phyloP scores from a whole-genome alignment of 148 eudicot genomes.

The Camellia sinensis region DNA sequence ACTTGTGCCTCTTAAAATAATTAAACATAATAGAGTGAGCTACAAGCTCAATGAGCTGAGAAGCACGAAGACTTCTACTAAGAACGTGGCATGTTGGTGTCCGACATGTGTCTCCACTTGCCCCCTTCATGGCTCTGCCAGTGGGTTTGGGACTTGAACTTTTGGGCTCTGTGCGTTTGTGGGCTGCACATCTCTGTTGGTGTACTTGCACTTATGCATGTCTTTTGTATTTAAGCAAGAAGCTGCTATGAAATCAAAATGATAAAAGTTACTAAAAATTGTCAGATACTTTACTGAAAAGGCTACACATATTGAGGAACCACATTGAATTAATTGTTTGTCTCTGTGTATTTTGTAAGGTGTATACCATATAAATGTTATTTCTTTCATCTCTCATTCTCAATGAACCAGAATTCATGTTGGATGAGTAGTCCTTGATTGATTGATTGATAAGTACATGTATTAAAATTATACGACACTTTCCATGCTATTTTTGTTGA shows the following conservation, averaged over 20 bases:
- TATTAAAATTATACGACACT: not conserved
- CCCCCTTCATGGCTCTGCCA: too few relatives aligned
- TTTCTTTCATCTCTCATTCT: not conserved
- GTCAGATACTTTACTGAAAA: not conserved
- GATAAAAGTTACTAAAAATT: not conserved
- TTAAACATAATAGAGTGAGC: too few relatives aligned
- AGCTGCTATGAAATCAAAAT: not conserved
- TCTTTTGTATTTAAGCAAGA: not conserved
- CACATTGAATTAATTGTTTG: not conserved
- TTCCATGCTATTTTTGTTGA: not conserved
- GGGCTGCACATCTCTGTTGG: not conserved
- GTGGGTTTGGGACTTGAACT: not conserved
- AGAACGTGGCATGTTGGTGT: not conserved
- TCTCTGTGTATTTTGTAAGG: not conserved
- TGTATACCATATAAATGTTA: not conserved
- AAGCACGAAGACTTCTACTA: too few relatives aligned
- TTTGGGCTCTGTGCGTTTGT: not conserved
- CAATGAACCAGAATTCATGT: not conserved
- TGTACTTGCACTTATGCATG: not conserved
- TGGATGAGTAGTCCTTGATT: not conserved
- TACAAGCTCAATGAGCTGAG: too few relatives aligned
- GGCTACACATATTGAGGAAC: not conserved
- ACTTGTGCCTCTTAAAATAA: too few relatives aligned
- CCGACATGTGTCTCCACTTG: too few relatives aligned
- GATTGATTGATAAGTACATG: not conserved